Evolutionary conservation across 106 monocot genomes (phyloP).

Genomic region (Dendrobium huoshanense): DNA sequence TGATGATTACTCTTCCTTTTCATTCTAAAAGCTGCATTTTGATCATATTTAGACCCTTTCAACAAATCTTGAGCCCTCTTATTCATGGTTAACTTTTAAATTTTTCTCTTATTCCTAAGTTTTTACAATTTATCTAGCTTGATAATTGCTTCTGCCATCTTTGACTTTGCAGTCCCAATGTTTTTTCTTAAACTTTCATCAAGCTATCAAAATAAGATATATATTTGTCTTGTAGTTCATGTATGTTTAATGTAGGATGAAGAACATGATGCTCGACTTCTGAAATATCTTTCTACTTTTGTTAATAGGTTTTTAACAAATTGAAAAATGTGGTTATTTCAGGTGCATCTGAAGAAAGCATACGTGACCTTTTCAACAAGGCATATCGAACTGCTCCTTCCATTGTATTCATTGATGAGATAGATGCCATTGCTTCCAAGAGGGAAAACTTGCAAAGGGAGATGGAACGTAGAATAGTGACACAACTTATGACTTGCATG

Average conservation of each 20-base stretch:
- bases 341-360: slow-evolving; percentile 95
- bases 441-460: slow-evolving; percentile 81
- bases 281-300: not conserved
- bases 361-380: slow-evolving; percentile 78
- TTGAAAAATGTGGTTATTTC: slow-evolving; percentile 4
- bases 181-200: not conserved
- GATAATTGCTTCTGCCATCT: too few species aligned
- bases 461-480: slow-evolving; percentile 94
- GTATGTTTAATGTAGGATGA: not conserved
- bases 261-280: not conserved
- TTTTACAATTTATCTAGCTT: too few species aligned
- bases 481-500: slow-evolving; percentile 97
- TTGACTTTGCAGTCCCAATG: too few species aligned
- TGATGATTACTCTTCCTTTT: too few species aligned
- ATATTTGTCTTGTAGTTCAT: too few species aligned
- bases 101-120: too few species aligned
- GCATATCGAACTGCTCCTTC: slow-evolving; percentile 86
- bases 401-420: slow-evolving; percentile 94
- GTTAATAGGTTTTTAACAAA: not conserved
- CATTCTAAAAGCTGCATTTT: too few species aligned
- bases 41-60: too few species aligned
- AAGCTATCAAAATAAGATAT: not conserved
- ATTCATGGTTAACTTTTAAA: too few species aligned
- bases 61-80: too few species aligned
- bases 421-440: slow-evolving; percentile 98